Evolutionary conservation across 306 rosid genomes (phyloP).

Genomic region (Begonia masoniana): DNA sequence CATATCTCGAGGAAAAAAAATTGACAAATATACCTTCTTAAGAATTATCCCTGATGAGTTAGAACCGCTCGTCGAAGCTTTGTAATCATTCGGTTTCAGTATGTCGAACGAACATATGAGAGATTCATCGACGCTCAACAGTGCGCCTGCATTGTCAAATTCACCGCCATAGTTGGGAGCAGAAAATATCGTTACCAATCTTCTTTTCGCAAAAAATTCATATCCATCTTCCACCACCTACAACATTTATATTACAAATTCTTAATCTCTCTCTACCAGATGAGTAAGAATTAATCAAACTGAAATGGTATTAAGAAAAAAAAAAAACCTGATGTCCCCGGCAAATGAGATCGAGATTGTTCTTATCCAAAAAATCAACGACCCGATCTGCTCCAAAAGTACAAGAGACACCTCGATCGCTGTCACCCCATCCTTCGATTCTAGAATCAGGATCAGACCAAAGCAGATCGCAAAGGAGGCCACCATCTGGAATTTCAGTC

Average conservation of each 20-base stretch:
- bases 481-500: constrained; percentile 48
- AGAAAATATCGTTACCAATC: constrained; percentile 60
- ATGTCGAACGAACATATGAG: constrained; percentile 61
- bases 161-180: constrained; percentile 76
- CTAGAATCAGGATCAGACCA: constrained; percentile 60
- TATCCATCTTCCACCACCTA: constrained; percentile 81
- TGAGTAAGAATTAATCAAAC: neutral
- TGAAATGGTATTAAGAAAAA: neutral
- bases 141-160: constrained; percentile 61
- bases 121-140: constrained; percentile 52
- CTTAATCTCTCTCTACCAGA: constrained; percentile 3
- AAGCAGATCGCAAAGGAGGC: constrained; percentile 63
- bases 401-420: constrained; percentile 55
- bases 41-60: constrained; percentile 14
- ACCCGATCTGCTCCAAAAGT: constrained; percentile 48
- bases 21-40: constrained; percentile 28
- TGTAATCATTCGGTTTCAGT: constrained; percentile 35
- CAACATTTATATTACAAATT: constrained; percentile 3
- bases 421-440: constrained; percentile 46
- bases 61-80: constrained; percentile 25
- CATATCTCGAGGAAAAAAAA: neutral
- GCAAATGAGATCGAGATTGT: constrained; percentile 59
- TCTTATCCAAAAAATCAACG: constrained; percentile 39
- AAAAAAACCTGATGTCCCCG: constrained; percentile 58
- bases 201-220: constrained; percentile 53